phyloP scores from a whole-genome alignment of 106 monocot genomes.

The Dioscorea zingiberensis region DNA sequence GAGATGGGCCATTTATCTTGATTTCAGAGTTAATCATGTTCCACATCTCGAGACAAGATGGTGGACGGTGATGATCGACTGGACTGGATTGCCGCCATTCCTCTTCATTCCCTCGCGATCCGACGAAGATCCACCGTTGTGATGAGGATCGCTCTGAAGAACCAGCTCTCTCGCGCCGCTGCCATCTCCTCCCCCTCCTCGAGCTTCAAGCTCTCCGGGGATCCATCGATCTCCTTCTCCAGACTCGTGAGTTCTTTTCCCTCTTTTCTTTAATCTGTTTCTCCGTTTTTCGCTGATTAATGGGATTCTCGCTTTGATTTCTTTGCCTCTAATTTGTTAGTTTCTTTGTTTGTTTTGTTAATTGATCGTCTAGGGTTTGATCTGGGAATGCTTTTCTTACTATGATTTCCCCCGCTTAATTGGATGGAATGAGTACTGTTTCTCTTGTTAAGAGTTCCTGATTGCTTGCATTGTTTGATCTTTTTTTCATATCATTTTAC shows the following conservation, averaged over 20 bases:
- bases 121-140: not conserved
- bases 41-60: not conserved
- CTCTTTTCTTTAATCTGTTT: not conserved
- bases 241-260: conserved; percentile 7
- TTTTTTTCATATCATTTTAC: too few relatives aligned
- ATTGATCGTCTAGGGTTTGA: not conserved
- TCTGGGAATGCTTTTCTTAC: too few relatives aligned
- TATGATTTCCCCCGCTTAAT: too few relatives aligned
- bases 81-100: not conserved
- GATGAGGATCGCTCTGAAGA: conserved; percentile 12
- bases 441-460: too few relatives aligned
- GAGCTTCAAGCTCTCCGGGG: not conserved
- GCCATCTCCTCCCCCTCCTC: not conserved
- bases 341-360: not conserved
- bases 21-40: too few relatives aligned
- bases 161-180: conserved; percentile 5
- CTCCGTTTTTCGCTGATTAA: not conserved
- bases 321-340: not conserved
- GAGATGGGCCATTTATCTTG: too few relatives aligned
- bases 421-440: too few relatives aligned
- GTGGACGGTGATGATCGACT: not conserved
- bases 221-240: not conserved
- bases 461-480: too few relatives aligned
- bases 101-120: not conserved
- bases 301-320: not conserved